Evolutionary conservation across 495 filamentous ascomycete species (phyloP), one percentile per base, ranked within the genome.

Genomic region (Penicillium macrosclerotiorum): DNA sequence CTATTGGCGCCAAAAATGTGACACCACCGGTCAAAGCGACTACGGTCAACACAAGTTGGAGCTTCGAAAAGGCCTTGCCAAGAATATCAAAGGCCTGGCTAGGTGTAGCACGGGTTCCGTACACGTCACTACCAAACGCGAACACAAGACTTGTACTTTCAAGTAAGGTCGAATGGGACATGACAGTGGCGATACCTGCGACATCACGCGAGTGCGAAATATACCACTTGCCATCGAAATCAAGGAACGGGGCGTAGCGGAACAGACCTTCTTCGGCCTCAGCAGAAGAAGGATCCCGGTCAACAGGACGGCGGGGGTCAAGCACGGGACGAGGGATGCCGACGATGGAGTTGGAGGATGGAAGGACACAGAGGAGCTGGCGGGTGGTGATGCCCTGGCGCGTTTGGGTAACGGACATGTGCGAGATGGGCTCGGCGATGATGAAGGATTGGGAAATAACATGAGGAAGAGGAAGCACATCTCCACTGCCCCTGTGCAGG

Each of bases 101-200:
- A 1, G 93, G 93, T 22, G 83, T 80, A 24, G 93, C 82, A 11
- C 90, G 73, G 3, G 91, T 90, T 4, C 88, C 90, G 54, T 89
- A 99, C 24, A 97, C 66, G 60, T 99, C 93, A 2, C 67, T 62
- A 3, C 94, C 94, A 62, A 86, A 96, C 3, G 90, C 92, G 55
- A 97, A 82, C 20, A 99, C 79, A 32, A 99, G 64, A 56, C 87
- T 90, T 9, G 93, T 96, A 65, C 90, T 96, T 68, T 99, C 93
- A n/a, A 99, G 75, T 1, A 85, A 55, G 0, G 88, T 84, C 0
- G 92, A 89, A 12, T 71, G 75, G 0, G 88, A 83, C 8, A 91
- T 76, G 13, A 96, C 75, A 29, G 79, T 71, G 41, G 78, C 74
- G 30, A 96, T 78, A 1, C 89, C 90, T 2, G 88, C 47, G 4